Evolutionary conservation across 2,329 filamentous ascomycete genomes (phyloP), one percentile per base, ranked within the genome.

Genomic region (Colletotrichum liaoningense): DNA sequence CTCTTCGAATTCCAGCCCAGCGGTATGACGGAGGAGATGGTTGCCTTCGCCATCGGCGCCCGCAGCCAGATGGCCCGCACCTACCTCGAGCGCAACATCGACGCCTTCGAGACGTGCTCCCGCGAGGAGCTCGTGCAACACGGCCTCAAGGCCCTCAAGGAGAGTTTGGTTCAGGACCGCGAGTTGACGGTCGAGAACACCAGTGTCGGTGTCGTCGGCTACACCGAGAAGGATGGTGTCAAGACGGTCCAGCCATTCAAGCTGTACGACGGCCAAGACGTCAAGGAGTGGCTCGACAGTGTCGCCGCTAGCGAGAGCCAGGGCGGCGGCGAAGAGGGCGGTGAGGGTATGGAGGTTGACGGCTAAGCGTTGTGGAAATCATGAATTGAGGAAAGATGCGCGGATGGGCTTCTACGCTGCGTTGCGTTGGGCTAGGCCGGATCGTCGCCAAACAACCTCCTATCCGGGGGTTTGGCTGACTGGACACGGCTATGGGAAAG

Each of bases 1-100:
- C 90, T 99, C 75, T 99, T 97, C 86, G 97, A 99, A 86, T 99
- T 99, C 89, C 96, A 98, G 86, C 97, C 97, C 12, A 94, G 91
- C 67, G 97, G 97, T 60, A 93, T 98, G 89, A 98, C 95, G 79
- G 94, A 98, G 82, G 97, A 99, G 89, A 98, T 98, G 95, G 83
- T 94, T 63, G 97, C 97, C 28, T 98, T 96, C 81, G 96, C 95
- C 72, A 99, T 99, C 82, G 97, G 97, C 66, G 97, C 97, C 60
- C 90, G 97, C 79, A 97, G 93, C 83, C 97, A 99, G 87, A 98
- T 98, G 95, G 97, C 97, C 28, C 89, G 97, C 80, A 99, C 97
- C 75, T 99, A 99, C 84, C 88, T 99, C 69, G 97, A 99, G 89
- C 90, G 95, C 80, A 94, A 98, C 85, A 85, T 98, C 74, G 95